Base-by-base conservation (phyloP, 805 yeast genomes). In the Lipomyces starkeyi region DNA sequence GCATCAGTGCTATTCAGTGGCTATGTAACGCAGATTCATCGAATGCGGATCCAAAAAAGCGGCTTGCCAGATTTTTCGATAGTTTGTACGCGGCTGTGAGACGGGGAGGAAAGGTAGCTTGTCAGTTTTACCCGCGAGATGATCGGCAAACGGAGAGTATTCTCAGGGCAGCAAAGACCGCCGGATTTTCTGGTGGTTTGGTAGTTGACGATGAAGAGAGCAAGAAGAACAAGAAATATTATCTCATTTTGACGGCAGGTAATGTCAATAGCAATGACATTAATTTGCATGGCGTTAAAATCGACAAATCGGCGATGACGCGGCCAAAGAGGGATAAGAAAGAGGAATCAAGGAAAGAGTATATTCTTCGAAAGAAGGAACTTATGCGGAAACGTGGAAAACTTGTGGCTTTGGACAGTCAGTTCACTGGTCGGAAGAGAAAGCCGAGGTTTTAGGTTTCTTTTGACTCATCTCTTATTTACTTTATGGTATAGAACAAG, bases 1-100 rank as follows among this genome's bases (percentile, higher is more conserved):
- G 96, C 32, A 92, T 95, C 70, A 90, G 97, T 47, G 99, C 96
- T 13, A 93, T 95, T 62, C 99, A 95, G 79, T 95, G 99, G 99
- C 85, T 95, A 55, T 93, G 98, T 82, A 95, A 95, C 78, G 98
- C 98, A 1, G 99, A 95, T 78, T 84, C 91, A 5, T 79, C 91
- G 2, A 83, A 84, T 53, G 88, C 88, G 63, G 97, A 93, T 76
- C 99, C 99, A 27, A 89, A 89, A 76, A 85, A 84, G 75, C 86
- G 99, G 78, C 80, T 92, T 64, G 81, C 88, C 79, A 82, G 90
- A 59, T 95, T 95, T 76, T 95, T 95, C 84, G 90, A 91, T 78
- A 88, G 97, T 0, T 82, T 95, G 62, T 95, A 91, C 79, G 92
- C 97, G 0, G 83, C 92, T 47, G 83, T 95, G 78, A 89, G 86